Evolutionary conservation across 768 basidiomycete species (phyloP), one percentile per base, ranked within the genome.

Genomic region (Xanthoconium stramineum): DNA sequence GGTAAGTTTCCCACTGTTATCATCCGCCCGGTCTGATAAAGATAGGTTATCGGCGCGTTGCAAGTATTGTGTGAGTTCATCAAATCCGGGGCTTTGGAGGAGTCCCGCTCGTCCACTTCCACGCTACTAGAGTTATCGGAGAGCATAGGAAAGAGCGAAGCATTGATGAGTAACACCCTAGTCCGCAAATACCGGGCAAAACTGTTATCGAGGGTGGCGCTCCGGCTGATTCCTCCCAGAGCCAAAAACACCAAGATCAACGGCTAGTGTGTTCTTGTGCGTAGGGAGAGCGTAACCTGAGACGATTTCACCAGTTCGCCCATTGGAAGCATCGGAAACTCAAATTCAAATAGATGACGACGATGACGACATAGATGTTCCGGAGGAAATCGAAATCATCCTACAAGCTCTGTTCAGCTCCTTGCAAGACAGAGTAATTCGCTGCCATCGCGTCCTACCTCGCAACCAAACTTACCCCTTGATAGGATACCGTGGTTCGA

Each of bases 401-500:
- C 71, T 98, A 5, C 88, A 89, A 57, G 80, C 84, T 24, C 70
- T 98, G 2, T 84, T 98, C 59, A 76, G 76, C 45, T 76, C 79
- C 24, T 71, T 98, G 28, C 86, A 90, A 64, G 94, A 99, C 68
- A 90, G 85, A 72, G 95, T 95, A 57, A 37, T 70, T 65, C n/a
- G 10, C 17, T 11, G 0, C 19, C 13, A 4, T 38, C 40, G 1
- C 33, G 15, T 43, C 37, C 24, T 20, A 14, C 11, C 13, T 44
- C 24, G n/a, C 13, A 7, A 17, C 37, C 61, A 14, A 61, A 29
- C 0, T 58, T n/a, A 37, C 57, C 43, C 15, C 30, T 20, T 20
- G 50, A 15, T 61, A 98, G 95, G 95, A 97, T 64, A 98, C 96
- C 0, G 77, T 94, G 29, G 93, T 98, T 13, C 88, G 97, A 48